phyloP scores from a whole-genome alignment of 2,329 filamentous ascomycete species.

The Fusarium euwallaceae region DNA sequence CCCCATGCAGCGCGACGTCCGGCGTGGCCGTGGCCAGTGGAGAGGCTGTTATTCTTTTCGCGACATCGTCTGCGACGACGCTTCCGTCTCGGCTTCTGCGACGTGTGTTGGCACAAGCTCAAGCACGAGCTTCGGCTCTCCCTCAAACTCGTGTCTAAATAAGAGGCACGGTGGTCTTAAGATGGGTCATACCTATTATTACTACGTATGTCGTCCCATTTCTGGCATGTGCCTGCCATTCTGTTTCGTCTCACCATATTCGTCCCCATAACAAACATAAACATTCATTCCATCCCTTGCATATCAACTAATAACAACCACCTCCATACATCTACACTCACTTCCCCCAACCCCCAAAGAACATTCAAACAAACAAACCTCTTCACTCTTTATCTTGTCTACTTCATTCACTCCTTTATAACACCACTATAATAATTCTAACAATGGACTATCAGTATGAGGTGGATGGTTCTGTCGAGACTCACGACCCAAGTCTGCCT shows the following conservation, averaged over 20 bases:
- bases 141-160: slow-evolving; percentile 47
- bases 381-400: slow-evolving; percentile 16
- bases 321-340: slow-evolving; percentile 15
- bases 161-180: slow-evolving; percentile 82
- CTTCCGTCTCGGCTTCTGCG: slow-evolving; percentile 55
- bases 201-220: slow-evolving; percentile 77
- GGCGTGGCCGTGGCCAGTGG: slow-evolving; percentile 83
- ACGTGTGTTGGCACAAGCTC: slow-evolving; percentile 37
- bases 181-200: slow-evolving; percentile 96
- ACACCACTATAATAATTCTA: slow-evolving; percentile 32
- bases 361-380: slow-evolving; percentile 35
- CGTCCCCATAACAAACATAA: slow-evolving; percentile 6
- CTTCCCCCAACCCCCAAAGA: slow-evolving; percentile 31
- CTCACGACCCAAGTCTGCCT: slow-evolving; percentile 78
- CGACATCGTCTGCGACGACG: slow-evolving; percentile 86
- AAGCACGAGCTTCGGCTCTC: slow-evolving; percentile 19
- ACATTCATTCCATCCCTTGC: slow-evolving; percentile 37
- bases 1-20: slow-evolving; percentile 82
- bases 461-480: slow-evolving; percentile 82
- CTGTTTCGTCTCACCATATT: slow-evolving; percentile 18
- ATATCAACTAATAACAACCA: slow-evolving; percentile 29
- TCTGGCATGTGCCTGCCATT: slow-evolving; percentile 25
- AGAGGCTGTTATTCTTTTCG: slow-evolving; percentile 88
- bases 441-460: slow-evolving; percentile 74
- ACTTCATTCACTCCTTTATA: slow-evolving; percentile 12